Percentiles rank a stretch among this genome's conserved stretches.
These are phyloP conservation scores for Penicillium ochrochloron DNA, from an alignment of 495 filamentous ascomycete genomes.

Conservation along the genomic window DNA sequence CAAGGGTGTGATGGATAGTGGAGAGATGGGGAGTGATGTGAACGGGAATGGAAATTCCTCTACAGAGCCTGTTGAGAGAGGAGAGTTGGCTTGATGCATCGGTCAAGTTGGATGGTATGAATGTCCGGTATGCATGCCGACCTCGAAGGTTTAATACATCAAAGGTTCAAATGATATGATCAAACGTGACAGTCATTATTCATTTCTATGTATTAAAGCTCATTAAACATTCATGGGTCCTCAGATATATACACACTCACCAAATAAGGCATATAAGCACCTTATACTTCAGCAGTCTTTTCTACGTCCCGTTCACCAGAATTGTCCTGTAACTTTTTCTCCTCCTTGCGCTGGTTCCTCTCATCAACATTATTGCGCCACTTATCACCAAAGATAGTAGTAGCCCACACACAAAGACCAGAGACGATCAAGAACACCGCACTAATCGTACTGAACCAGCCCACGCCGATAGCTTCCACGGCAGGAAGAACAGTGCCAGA, in stretches of 20 bases:
- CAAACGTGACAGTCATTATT: not conserved
- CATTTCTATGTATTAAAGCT: not conserved
- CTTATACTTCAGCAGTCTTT: slow-evolving; percentile 19
- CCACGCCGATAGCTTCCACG: slow-evolving; percentile 68
- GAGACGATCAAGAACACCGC: slow-evolving; percentile 58
- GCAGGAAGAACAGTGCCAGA: slow-evolving; percentile 70
- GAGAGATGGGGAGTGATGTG: not conserved
- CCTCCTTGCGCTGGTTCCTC: slow-evolving; percentile 31
- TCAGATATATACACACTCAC: not conserved
- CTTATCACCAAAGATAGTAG: slow-evolving; percentile 55
- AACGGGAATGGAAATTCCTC: not conserved
- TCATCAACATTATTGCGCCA: slow-evolving; percentile 60
- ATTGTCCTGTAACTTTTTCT: not conserved
- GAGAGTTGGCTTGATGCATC: not conserved
- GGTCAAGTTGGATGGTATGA: not conserved
- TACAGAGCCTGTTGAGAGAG: not conserved
- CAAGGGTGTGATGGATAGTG: slow-evolving; percentile 14
- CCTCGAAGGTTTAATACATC: not conserved
- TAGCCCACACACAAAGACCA: slow-evolving; percentile 49
- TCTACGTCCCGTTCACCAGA: not conserved
- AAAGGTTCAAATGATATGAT: no score
- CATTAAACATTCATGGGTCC: not conserved
- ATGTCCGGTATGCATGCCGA: not conserved
- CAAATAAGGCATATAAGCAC: no score
- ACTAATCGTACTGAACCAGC: slow-evolving; percentile 64